Evolutionary conservation across 345 rosid species (phyloP).

Genomic region (Cardiospermum halicacabum): DNA sequence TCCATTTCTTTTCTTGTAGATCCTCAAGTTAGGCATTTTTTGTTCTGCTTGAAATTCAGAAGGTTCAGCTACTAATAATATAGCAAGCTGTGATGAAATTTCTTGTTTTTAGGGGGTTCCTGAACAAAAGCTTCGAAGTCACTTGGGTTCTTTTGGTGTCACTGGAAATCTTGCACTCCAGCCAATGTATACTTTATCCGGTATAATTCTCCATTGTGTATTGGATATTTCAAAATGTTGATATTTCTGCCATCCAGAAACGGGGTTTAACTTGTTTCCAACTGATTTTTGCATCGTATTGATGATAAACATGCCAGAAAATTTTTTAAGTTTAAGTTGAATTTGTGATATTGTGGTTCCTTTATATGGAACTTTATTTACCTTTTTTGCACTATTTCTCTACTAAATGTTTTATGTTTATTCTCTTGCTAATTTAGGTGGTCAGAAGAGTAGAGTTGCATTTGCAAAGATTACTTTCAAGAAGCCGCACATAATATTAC

Average conservation of each 20-base stretch:
- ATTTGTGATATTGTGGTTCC: not conserved
- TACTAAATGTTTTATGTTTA: conserved; percentile 6
- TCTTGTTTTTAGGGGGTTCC: conserved; percentile 72
- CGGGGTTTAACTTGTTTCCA: not conserved
- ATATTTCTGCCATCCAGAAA: not conserved
- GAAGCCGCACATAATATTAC: conserved; percentile 94
- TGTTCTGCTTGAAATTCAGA: not conserved
- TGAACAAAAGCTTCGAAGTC: conserved; percentile 87
- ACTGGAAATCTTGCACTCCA: conserved; percentile 98
- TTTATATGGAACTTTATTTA: too few relatives aligned
- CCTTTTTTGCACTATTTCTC: too few relatives aligned
- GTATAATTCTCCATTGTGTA: conserved; percentile 28
- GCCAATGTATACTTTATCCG: conserved; percentile 97
- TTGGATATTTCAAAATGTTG: not conserved
- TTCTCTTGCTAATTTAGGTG: conserved; percentile 48
- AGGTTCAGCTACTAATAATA: not conserved
- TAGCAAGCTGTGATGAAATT: conserved; percentile 1
- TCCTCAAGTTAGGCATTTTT: not conserved
- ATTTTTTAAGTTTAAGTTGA: not conserved
- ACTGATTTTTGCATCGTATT: not conserved
- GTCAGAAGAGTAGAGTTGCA: conserved; percentile 99
- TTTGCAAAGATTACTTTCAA: conserved; percentile 98
- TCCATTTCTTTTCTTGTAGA: not conserved
- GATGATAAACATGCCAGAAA: conserved; percentile 5
- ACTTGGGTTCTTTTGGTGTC: conserved; percentile 95